Evolutionary conservation across 345 rosid genomes (phyloP).

Genomic region (Citrus trifoliata): DNA sequence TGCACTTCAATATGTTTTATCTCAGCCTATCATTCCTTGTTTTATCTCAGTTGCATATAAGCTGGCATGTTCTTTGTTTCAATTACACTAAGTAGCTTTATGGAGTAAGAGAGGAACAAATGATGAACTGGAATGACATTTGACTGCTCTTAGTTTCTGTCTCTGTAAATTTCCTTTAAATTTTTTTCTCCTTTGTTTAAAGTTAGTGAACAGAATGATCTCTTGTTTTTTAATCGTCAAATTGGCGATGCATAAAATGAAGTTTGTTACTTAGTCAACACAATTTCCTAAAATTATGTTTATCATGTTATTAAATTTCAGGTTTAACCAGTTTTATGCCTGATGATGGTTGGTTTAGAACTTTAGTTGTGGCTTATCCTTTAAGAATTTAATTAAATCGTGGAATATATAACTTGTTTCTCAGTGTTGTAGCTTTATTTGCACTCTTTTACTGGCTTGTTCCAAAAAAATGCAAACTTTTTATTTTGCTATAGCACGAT

Average conservation of each 20-base stretch:
- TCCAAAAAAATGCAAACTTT: neutral
- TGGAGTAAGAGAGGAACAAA: neutral
- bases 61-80: neutral
- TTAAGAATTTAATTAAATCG: neutral
- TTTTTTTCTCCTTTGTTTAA: too few relatives aligned
- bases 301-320: neutral
- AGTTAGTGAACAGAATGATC: neutral
- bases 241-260: neutral
- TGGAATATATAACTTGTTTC: neutral
- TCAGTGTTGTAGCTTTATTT: neutral
- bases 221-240: neutral
- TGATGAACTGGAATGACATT: neutral
- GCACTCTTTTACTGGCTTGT: neutral
- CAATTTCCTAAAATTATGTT: neutral
- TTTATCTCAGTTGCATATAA: neutral
- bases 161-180: neutral
- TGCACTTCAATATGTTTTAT: slow-evolving; percentile 8
- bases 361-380: neutral
- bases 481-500: too few relatives aligned
- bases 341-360: neutral
- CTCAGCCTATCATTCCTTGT: neutral
- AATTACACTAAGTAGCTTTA: neutral
- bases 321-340: neutral
- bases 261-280: neutral
- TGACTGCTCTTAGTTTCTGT: neutral